phyloP scores from a whole-genome alignment of 1,139 yeast species.

The Taphrina communis region DNA sequence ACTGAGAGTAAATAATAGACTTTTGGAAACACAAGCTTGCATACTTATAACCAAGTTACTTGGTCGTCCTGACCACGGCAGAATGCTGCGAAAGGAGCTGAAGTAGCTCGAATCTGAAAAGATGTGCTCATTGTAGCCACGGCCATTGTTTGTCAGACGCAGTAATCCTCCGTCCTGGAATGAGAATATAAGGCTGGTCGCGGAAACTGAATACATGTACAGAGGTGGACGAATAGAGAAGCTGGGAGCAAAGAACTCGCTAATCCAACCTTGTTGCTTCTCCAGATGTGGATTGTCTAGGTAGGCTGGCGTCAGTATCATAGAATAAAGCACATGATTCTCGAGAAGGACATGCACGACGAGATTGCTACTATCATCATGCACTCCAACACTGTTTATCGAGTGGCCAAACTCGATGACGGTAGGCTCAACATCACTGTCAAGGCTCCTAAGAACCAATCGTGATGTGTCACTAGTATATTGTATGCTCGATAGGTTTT shows the following conservation, averaged over 20 bases:
- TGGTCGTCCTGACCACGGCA: slow-evolving; percentile 42
- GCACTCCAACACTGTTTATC: slow-evolving; percentile 24
- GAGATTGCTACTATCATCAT: slow-evolving; percentile 36
- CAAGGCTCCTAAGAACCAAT: slow-evolving; percentile 4
- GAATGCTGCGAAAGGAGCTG: slow-evolving; percentile 39
- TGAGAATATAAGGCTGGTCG: slow-evolving; percentile 38
- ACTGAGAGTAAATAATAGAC: slow-evolving; percentile 38
- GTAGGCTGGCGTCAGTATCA: slow-evolving; percentile 38
- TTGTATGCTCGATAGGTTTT: slow-evolving; percentile 3
- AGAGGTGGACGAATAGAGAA: slow-evolving; percentile 39
- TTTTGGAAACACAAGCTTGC: slow-evolving; percentile 22
- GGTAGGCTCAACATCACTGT: slow-evolving; percentile 8
- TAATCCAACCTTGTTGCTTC: slow-evolving; percentile 38
- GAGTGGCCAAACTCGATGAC: slow-evolving; percentile 24
- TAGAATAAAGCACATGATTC: slow-evolving; percentile 33
- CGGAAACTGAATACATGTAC: slow-evolving; percentile 37
- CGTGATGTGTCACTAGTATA: slow-evolving; percentile 15
- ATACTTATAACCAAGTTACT: slow-evolving; percentile 39
- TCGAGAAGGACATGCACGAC: slow-evolving; percentile 41
- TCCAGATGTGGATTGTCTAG: slow-evolving; percentile 16
- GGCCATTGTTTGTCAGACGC: slow-evolving; percentile 36
- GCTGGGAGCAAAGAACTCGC: slow-evolving; percentile 34
- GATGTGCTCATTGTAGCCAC: slow-evolving; percentile 40
- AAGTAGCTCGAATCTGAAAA: slow-evolving; percentile 41
- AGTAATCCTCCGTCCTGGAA: slow-evolving; percentile 42